Conservation (phyloP, 2,329 filamentous ascomycete genomes). For the Dothideomycetes sp. region DNA sequence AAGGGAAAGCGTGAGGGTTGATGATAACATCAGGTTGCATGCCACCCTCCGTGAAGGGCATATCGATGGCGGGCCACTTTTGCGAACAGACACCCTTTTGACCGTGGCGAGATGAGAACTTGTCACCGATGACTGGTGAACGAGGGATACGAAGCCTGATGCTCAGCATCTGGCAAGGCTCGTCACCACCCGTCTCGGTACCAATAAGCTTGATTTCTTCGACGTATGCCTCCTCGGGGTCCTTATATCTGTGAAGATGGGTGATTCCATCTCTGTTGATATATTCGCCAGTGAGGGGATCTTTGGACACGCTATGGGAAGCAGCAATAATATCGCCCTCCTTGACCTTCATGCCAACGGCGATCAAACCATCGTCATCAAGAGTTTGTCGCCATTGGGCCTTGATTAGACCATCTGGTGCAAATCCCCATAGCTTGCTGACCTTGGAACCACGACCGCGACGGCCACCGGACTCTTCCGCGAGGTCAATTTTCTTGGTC, state of each 20-base stretch:
- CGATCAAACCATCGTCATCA: constrained; percentile 78
- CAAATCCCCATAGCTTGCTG: constrained; percentile 82
- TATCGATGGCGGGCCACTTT: constrained; percentile 86
- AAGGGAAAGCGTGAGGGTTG: constrained; percentile 98
- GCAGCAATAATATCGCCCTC: constrained; percentile 80
- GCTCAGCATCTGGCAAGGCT: constrained; percentile 77
- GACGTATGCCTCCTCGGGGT: constrained; percentile 74
- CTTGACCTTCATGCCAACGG: constrained; percentile 64
- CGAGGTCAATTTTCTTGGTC: constrained; percentile 80
- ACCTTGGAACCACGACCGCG: constrained; percentile 46
- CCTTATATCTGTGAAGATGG: constrained; percentile 89
- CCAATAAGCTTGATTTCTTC: constrained; percentile 90
- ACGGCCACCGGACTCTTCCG: constrained; percentile 57
- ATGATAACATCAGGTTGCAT: constrained; percentile 98
- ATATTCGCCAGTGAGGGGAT: constrained; percentile 59
- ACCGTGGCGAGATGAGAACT: constrained; percentile 96
- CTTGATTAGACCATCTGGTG: constrained; percentile 62
- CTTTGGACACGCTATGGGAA: constrained; percentile 76
- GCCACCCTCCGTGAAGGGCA: constrained; percentile 93
- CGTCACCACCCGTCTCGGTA: constrained; percentile 69
- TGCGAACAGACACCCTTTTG: constrained; percentile 96
- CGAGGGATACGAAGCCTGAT: constrained; percentile 89
- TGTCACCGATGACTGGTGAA: constrained; percentile 89
- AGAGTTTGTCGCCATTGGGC: constrained; percentile 60
- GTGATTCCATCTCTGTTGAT: constrained; percentile 79